These are phyloP conservation scores for Bretschneidera sinensis DNA, from an alignment of 345 rosid species.

Conservation along the genomic window DNA sequence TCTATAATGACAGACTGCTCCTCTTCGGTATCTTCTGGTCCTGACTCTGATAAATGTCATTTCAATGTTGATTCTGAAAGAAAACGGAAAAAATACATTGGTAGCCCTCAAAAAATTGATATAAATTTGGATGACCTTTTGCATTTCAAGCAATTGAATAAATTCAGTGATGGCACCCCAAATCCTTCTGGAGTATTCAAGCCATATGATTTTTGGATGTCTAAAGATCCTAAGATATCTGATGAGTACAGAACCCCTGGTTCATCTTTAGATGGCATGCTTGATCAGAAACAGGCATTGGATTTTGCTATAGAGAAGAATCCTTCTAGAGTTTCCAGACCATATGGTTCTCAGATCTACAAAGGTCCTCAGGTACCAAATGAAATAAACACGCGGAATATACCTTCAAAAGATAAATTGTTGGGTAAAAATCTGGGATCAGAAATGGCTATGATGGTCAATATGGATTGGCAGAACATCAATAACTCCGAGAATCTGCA, in stretches of 20 bases:
- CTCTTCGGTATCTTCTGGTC: constrained; percentile 80
- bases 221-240: constrained; percentile 34
- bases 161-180: constrained; percentile 27
- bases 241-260: constrained; percentile 27
- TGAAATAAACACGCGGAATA: constrained; percentile 23
- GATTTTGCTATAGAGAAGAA: constrained; percentile 25
- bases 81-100: constrained; percentile 31
- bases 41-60: constrained; percentile 50
- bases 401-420: constrained; percentile 24
- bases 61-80: constrained; percentile 35
- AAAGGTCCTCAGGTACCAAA: constrained; percentile 17
- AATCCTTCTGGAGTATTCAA: constrained; percentile 32
- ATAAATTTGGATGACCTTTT: constrained; percentile 33
- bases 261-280: constrained; percentile 31
- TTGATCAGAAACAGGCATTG: constrained; percentile 31
- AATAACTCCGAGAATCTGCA: constrained; percentile 27
- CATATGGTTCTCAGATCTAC: constrained; percentile 17
- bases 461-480: constrained; percentile 25
- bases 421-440: constrained; percentile 29
- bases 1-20: constrained; percentile 90
- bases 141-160: constrained; percentile 33
- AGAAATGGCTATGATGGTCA: constrained; percentile 21
- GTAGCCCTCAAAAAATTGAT: constrained; percentile 27
- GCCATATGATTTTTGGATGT: constrained; percentile 32
- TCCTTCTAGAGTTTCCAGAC: constrained; percentile 20